Conservation (phyloP, 108 stramenopile species). For the Discostella pseudostelligera region DNA sequence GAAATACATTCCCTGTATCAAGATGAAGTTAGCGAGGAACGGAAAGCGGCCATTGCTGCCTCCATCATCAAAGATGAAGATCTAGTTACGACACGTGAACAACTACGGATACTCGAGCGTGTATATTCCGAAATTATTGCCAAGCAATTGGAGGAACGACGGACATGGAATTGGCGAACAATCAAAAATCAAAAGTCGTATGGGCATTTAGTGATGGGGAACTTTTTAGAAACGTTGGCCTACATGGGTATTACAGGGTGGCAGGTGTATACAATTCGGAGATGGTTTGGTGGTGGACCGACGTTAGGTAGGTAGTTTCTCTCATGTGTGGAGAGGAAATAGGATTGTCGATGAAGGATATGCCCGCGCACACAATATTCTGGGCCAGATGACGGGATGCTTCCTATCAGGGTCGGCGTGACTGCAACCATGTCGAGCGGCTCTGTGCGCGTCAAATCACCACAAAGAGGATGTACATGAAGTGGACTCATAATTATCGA, state of each 20-base stretch:
- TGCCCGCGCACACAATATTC: too few relatives aligned
- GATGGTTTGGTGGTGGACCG: constrained; percentile 81
- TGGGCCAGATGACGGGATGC: too few relatives aligned
- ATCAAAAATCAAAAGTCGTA: constrained; percentile 81
- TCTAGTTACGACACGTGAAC: constrained; percentile 55
- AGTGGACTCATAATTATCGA: too few relatives aligned
- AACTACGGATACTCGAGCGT: constrained; percentile 59
- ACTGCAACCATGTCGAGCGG: too few relatives aligned
- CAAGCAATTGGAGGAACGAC: constrained; percentile 76
- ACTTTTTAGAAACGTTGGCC: constrained; percentile 70
- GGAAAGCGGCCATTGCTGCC: constrained; percentile 25
- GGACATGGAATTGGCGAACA: constrained; percentile 51
- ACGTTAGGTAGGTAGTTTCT: constrained; percentile 52
- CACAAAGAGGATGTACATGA: too few relatives aligned
- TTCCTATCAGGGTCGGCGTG: too few relatives aligned
- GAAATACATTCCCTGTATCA: constrained; percentile 56
- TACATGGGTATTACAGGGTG: constrained; percentile 79
- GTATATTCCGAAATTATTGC: constrained; percentile 71
- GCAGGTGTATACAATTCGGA: constrained; percentile 83
- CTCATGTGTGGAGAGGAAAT: neutral
- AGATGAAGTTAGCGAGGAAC: constrained; percentile 50
- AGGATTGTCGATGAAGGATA: neutral
- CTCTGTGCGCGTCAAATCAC: too few relatives aligned
- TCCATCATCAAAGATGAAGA: constrained; percentile 80
- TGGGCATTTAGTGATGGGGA: constrained; percentile 78